Evolutionary conservation across 1,139 yeast species (phyloP).

Genomic region (Candida frijolesensis): DNA sequence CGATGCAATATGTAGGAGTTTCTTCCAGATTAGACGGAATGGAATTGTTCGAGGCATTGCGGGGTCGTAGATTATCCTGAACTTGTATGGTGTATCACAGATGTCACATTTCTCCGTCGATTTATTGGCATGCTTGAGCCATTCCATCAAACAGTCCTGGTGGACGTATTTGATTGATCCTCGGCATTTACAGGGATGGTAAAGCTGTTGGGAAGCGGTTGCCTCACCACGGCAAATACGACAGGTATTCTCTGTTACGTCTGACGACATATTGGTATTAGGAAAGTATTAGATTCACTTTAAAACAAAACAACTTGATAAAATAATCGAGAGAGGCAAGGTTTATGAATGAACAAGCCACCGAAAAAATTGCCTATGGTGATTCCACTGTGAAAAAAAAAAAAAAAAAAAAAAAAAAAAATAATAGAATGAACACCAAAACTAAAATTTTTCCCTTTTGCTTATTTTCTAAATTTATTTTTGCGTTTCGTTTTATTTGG

Average conservation of each 20-base stretch:
- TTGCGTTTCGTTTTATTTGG: no score
- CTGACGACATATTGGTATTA: slow-evolving; percentile 12
- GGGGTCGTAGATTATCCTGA: slow-evolving; percentile 70
- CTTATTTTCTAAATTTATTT: no score
- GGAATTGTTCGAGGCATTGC: slow-evolving; percentile 74
- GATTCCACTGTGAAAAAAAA: no score
- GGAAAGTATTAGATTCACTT: neutral
- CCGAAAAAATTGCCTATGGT: no score
- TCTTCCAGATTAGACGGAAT: slow-evolving; percentile 40
- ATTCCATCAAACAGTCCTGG: slow-evolving; percentile 86
- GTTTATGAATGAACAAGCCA: no score
- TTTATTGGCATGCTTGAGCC: slow-evolving; percentile 73
- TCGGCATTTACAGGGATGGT: slow-evolving; percentile 90
- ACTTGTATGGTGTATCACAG: slow-evolving; percentile 76
- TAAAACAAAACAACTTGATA: neutral
- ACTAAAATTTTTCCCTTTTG: no score
- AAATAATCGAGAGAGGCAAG: no score
- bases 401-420: no score
- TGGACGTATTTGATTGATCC: slow-evolving; percentile 94
- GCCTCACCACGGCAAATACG: slow-evolving; percentile 94
- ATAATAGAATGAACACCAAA: no score
- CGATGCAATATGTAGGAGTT: slow-evolving; percentile 33
- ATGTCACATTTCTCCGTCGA: slow-evolving; percentile 79
- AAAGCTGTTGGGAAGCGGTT: slow-evolving; percentile 75
- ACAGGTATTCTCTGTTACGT: slow-evolving; percentile 49